phyloP scores from a whole-genome alignment of 371 early-diverging fungal genomes.

The Phascolomyces articulosus region DNA sequence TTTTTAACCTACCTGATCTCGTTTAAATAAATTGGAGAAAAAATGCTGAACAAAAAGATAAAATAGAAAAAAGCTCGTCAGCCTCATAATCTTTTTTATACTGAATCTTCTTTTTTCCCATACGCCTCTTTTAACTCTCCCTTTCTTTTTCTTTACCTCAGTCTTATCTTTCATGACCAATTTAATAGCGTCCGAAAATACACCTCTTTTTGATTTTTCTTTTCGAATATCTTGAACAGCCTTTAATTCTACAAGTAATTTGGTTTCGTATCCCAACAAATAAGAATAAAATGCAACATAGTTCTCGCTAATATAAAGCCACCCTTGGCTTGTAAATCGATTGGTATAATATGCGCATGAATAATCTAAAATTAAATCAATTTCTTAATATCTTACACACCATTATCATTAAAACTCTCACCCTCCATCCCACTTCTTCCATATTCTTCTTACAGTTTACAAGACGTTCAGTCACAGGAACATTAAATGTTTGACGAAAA shows the following conservation, averaged over 20 bases:
- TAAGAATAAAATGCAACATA: slow-evolving; percentile 95
- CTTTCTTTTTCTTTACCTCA: slow-evolving; percentile 54
- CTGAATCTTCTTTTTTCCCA: not conserved
- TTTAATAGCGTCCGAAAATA: slow-evolving; percentile 87
- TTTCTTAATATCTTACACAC: not conserved
- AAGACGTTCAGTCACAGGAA: slow-evolving; percentile 82
- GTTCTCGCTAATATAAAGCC: slow-evolving; percentile 95
- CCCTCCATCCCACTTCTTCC: too few species aligned
- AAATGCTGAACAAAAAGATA: slow-evolving; percentile 69
- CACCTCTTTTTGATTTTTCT: slow-evolving; percentile 87
- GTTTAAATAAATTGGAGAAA: slow-evolving; percentile 93
- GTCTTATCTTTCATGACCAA: slow-evolving; percentile 80
- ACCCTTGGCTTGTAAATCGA: slow-evolving; percentile 91
- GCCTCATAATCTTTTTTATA: too few species aligned
- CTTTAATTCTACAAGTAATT: slow-evolving; percentile 87
- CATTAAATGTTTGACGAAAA: slow-evolving; percentile 89
- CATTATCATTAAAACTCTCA: too few species aligned
- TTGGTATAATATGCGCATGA: slow-evolving; percentile 87
- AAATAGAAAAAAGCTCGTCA: not conserved
- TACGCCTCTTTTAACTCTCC: not conserved
- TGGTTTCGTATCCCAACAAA: slow-evolving; percentile 91
- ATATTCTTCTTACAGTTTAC: slow-evolving; percentile 88
- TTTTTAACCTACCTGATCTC: slow-evolving; percentile 70
- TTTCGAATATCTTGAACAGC: slow-evolving; percentile 86
- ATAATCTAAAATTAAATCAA: slow-evolving; percentile 68